Conservation (phyloP, 345 rosid genomes). For the Linum lewisii region DNA sequence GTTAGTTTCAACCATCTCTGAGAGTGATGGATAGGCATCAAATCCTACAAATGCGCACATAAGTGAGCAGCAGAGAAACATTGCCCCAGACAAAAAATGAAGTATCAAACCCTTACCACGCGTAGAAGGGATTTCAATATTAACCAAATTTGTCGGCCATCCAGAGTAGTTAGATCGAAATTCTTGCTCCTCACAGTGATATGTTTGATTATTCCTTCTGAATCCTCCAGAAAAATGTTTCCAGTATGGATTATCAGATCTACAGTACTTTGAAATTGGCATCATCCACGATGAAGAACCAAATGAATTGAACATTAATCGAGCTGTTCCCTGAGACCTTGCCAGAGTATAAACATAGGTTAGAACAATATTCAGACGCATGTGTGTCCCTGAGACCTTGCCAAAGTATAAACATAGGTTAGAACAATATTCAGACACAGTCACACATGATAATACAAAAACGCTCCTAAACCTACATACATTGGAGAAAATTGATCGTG, state of each 20-base stretch:
- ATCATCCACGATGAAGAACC: constrained; percentile 85
- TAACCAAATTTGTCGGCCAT: constrained; percentile 88
- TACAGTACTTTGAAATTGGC: constrained; percentile 88
- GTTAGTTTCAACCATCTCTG: constrained; percentile 51
- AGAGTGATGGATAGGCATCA: constrained; percentile 61
- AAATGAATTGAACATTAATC: constrained; percentile 79
- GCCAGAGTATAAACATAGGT: constrained; percentile 39
- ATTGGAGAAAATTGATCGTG: constrained; percentile 1
- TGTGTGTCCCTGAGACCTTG: constrained; percentile 94
- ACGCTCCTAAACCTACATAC: not conserved
- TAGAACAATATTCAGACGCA: constrained; percentile 24
- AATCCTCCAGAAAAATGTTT: constrained; percentile 58
- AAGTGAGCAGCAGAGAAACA: constrained; percentile 12
- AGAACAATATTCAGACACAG: constrained; percentile 16
- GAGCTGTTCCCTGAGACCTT: constrained; percentile 94
- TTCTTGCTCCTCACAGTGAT: constrained; percentile 75
- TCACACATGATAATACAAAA: constrained; percentile 10
- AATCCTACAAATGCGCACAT: constrained; percentile 31
- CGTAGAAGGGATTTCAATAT: constrained; percentile 80
- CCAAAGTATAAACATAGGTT: constrained; percentile 36
- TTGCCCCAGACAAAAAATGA: constrained; percentile 3
- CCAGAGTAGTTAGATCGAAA: constrained; percentile 79
- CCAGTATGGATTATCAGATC: constrained; percentile 52
- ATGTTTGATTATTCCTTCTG: constrained; percentile 43
- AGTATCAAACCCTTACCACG: constrained; percentile 39